Percentiles rank a stretch among this genome's conserved stretches.
These are phyloP conservation scores for Chaetomiaceae sp. DNA, from an alignment of 2,329 filamentous ascomycete genomes.

Conservation along the genomic window DNA sequence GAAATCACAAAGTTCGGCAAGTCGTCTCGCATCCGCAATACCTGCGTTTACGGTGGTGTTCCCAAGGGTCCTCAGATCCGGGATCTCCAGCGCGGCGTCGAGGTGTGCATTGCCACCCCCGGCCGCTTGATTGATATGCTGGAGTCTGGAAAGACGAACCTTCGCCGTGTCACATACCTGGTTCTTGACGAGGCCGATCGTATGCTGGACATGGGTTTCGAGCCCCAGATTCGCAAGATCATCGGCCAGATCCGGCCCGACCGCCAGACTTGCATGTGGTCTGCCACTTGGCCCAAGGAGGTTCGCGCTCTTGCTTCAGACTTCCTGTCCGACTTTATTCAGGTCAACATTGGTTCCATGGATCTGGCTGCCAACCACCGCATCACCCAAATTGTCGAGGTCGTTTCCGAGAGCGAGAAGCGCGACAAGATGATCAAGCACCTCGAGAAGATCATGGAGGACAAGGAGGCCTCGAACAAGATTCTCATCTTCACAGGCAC, in stretches of 20 bases:
- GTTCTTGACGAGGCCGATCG: conserved; percentile 98
- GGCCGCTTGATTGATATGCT: conserved; percentile 98
- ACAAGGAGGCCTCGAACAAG: conserved; percentile 91
- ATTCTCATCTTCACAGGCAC: conserved; percentile 89
- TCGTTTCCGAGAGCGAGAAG: conserved; percentile 95
- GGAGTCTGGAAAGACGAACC: conserved; percentile 95
- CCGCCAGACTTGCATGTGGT: conserved; percentile 99
- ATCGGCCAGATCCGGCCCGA: conserved; percentile 96
- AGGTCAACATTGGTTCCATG: conserved; percentile 97
- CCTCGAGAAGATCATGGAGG: conserved; percentile 95
- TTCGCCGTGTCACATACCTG: conserved; percentile 94
- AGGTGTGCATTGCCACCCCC: conserved; percentile 97
- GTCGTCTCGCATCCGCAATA: conserved; percentile 96
- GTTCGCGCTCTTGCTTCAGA: conserved; percentile 87
- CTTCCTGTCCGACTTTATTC: conserved; percentile 93
- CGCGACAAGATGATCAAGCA: conserved; percentile 96
- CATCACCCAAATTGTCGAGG: conserved; percentile 96
- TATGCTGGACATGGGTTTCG: conserved; percentile 99
- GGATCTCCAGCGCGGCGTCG: conserved; percentile 88
- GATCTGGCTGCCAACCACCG: conserved; percentile 95
- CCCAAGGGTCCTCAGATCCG: conserved; percentile 96
- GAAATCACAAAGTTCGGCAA: conserved; percentile 99
- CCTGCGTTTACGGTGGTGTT: conserved; percentile 97
- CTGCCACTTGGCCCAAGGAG: conserved; percentile 98
- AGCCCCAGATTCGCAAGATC: conserved; percentile 98